Evolutionary conservation across 805 yeast genomes (phyloP).

Genomic region (Kurtzmaniella fragi): DNA sequence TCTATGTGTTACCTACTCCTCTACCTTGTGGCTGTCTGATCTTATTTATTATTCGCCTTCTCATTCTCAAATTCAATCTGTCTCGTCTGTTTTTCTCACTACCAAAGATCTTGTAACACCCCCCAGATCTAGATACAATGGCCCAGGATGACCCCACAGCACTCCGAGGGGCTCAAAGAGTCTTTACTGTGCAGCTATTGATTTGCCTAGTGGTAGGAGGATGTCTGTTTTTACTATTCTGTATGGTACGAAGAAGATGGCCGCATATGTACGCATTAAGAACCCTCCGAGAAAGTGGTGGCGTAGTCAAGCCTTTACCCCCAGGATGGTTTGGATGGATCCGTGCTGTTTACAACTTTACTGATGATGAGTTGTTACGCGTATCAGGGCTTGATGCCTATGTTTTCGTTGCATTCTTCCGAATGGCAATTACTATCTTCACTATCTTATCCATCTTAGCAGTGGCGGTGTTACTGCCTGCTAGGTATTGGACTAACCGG

Average conservation of each 20-base stretch:
- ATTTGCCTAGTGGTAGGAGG: conserved; percentile 46
- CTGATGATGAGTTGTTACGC: conserved; percentile 74
- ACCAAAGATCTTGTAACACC: not conserved
- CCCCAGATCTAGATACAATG: not conserved
- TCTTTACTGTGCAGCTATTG: conserved; percentile 50
- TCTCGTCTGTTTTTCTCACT: too few species aligned
- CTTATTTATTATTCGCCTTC: too few species aligned
- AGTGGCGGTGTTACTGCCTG: conserved; percentile 30
- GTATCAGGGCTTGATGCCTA: conserved; percentile 92
- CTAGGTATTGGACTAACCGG: conserved; percentile 13
- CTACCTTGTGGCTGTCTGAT: too few species aligned
- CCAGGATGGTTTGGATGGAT: conserved; percentile 71
- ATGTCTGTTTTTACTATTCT: conserved; percentile 43
- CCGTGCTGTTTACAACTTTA: conserved; percentile 52
- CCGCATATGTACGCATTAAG: conserved; percentile 56
- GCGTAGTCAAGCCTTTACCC: conserved; percentile 39
- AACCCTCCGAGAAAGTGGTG: conserved; percentile 38
- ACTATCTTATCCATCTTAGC: conserved; percentile 61
- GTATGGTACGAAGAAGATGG: conserved; percentile 47
- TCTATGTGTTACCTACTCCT: too few species aligned
- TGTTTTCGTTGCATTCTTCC: conserved; percentile 38
- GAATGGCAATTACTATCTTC: conserved; percentile 71
- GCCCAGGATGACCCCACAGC: conserved; percentile 7
- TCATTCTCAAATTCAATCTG: too few species aligned
- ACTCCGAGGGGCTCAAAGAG: conserved; percentile 39